phyloP scores from a whole-genome alignment of 257 asterid species.

The Mentha longifolia region DNA sequence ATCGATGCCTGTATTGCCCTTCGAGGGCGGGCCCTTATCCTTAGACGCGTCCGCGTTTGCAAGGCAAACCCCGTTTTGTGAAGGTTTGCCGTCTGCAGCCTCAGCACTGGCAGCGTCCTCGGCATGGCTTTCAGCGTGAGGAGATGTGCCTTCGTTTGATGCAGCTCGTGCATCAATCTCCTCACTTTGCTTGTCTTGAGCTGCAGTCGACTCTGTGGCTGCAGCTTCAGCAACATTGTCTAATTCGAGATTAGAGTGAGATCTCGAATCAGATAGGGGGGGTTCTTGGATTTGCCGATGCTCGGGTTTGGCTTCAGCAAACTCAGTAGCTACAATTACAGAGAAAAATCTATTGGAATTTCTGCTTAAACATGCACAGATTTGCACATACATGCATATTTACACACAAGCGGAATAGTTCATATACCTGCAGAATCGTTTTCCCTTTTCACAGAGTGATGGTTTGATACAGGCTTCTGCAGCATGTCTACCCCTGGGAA shows the following conservation, averaged over 20 bases:
- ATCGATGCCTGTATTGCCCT: conserved; percentile 22
- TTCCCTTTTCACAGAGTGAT: conserved; percentile 25
- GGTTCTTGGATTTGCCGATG: conserved; percentile 27
- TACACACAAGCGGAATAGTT: background rate
- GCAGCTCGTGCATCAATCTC: conserved; percentile 19
- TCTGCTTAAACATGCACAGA: background rate
- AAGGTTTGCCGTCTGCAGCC: background rate
- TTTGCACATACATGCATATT: background rate
- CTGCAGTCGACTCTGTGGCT: conserved; percentile 2
- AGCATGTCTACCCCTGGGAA: conserved; percentile 85
- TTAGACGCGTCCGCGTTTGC: background rate
- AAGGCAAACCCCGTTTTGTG: conserved; percentile 16
- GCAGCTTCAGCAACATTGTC: conserved; percentile 7
- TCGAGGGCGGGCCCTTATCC: conserved; percentile 13
- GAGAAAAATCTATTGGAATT: background rate
- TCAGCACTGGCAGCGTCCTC: conserved; percentile 23
- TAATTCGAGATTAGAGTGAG: conserved; percentile 25
- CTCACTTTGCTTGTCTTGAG: conserved; percentile 29
- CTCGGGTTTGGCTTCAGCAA: conserved; percentile 35
- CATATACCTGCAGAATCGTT: conserved; percentile 53
- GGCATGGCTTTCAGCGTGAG: conserved; percentile 10
- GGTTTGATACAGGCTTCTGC: conserved; percentile 60
- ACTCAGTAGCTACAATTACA: conserved; percentile 34
- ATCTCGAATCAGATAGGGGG: conserved; percentile 25
- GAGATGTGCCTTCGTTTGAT: conserved; percentile 23